These are phyloP conservation scores for Populus ilicifolia DNA, from an alignment of 345 rosid genomes.

Conservation along the genomic window DNA sequence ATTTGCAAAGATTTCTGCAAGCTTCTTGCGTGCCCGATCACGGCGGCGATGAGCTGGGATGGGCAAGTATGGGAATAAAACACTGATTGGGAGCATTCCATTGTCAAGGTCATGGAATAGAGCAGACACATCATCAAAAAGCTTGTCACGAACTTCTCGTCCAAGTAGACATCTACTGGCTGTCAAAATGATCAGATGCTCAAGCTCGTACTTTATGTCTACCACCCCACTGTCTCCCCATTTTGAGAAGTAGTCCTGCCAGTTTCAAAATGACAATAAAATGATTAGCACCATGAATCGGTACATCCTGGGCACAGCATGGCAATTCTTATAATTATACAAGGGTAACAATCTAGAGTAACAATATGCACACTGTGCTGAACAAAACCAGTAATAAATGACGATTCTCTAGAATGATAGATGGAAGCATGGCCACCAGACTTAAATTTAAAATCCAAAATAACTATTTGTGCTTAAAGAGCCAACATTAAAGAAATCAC, in stretches of 20 bases:
- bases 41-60: constrained; percentile 95
- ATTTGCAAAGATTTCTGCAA: constrained; percentile 60
- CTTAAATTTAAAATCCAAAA: neutral
- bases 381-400: neutral
- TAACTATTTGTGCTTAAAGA: neutral
- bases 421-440: neutral
- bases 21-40: constrained; percentile 80
- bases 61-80: constrained; percentile 85
- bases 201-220: constrained; percentile 80
- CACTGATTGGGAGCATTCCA: constrained; percentile 97
- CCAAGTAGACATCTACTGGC: constrained; percentile 97
- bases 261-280: constrained; percentile 14
- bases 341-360: neutral
- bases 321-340: neutral
- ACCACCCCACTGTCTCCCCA: constrained; percentile 98
- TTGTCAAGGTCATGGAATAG: constrained; percentile 93
- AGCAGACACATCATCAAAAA: constrained; percentile 87
- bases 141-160: constrained; percentile 88
- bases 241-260: constrained; percentile 81
- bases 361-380: neutral
- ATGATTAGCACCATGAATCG: neutral
- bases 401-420: neutral
- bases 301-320: neutral
- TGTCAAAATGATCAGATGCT: constrained; percentile 94
- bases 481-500: neutral